Conservation (phyloP, 2,329 filamentous ascomycete genomes). For the Aspergillus tanneri region DNA sequence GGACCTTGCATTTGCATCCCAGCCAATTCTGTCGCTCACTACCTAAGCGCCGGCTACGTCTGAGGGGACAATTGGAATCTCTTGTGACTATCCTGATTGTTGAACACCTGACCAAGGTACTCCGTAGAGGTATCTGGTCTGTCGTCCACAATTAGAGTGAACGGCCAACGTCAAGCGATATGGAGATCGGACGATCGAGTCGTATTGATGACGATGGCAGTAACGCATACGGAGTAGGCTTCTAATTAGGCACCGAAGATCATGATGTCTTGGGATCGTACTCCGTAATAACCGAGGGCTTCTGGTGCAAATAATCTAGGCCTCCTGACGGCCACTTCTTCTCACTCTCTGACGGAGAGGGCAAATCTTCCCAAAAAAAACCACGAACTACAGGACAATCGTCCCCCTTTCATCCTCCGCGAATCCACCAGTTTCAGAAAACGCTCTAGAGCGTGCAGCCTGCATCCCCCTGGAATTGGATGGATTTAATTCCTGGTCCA, state of each 20-base stretch:
- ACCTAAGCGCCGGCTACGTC: not conserved
- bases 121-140: not conserved
- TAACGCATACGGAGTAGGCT: not conserved
- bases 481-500: constrained; percentile 16
- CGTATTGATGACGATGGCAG: constrained; percentile 1
- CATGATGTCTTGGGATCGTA: constrained; percentile 9
- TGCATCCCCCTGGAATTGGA: constrained; percentile 28
- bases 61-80: not conserved
- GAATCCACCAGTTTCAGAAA: constrained; percentile 20
- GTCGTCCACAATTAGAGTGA: not conserved
- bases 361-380: constrained; percentile 15
- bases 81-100: not conserved
- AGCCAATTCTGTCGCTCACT: constrained; percentile 3
- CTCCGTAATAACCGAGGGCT: constrained; percentile 9
- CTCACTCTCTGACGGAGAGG: constrained; percentile 1
- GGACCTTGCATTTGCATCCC: constrained; percentile 20
- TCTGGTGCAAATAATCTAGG: constrained; percentile 10
- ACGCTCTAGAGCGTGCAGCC: constrained; percentile 16
- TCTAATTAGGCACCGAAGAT: constrained; percentile 15
- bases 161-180: not conserved
- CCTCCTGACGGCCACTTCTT: constrained; percentile 5
- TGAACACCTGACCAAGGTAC: constrained; percentile 6
- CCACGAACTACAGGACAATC: constrained; percentile 14
- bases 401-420: constrained; percentile 13
- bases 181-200: not conserved